A percentile compares a stretch with the other conserved stretches of the same genome.
Evolutionary conservation across 1,284 basidiomycete genomes (phyloP).

Genomic region (Inonotus obliquus): DNA sequence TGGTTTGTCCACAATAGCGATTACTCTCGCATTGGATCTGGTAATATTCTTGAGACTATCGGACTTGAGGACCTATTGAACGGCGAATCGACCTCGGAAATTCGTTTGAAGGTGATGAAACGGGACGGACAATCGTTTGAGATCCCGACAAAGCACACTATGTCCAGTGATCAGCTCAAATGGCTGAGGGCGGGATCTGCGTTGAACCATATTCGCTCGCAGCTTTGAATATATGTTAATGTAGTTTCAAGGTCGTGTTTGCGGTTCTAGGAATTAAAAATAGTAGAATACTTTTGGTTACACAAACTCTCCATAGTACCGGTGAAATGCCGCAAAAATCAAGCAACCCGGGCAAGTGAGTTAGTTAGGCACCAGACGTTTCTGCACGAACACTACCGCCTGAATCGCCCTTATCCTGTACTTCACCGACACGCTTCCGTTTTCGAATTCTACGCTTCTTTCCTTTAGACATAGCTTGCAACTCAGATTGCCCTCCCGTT

Average conservation of each 20-base stretch:
- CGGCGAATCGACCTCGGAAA: constrained; percentile 43
- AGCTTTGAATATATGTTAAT: constrained; percentile 26
- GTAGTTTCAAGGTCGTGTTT: background rate
- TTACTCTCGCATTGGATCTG: constrained; percentile 78
- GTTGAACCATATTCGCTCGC: constrained; percentile 75
- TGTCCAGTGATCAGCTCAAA: constrained; percentile 84
- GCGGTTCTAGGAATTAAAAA: background rate
- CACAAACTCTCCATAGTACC: background rate
- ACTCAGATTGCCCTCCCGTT: background rate
- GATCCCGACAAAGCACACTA: constrained; percentile 79
- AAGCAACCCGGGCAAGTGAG: background rate
- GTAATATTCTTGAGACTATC: constrained; percentile 61
- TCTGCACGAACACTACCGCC: background rate
- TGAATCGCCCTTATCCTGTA: background rate
- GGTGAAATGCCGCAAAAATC: too few species aligned
- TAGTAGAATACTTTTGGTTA: background rate
- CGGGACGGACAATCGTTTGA: constrained; percentile 59
- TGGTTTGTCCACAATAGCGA: constrained; percentile 88
- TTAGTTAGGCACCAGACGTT: background rate
- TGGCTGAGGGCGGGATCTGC: constrained; percentile 87
- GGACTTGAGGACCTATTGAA: constrained; percentile 55
- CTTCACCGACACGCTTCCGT: background rate
- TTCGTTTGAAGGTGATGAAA: constrained; percentile 71
- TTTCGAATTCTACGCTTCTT: background rate
- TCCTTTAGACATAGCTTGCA: background rate